Conservation (phyloP, 192 early-diverging fungal species). For the Lobosporangium transversale region DNA sequence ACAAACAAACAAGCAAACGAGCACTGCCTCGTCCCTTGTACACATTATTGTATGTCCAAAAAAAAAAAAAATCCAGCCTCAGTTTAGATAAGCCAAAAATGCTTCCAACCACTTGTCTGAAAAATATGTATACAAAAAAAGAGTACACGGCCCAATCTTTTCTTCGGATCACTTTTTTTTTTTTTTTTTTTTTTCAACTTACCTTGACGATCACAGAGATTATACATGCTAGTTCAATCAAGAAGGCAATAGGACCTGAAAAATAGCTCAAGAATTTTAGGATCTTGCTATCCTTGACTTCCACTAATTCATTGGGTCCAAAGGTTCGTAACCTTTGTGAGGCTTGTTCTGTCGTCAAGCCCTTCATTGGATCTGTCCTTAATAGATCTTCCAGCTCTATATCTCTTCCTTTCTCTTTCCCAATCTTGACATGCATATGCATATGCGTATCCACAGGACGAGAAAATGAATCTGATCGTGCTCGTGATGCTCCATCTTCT, state of each 20-base stretch:
- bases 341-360: slow-evolving; percentile 67
- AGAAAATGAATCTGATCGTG: background rate
- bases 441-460: background rate
- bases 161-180: background rate
- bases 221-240: slow-evolving; percentile 64
- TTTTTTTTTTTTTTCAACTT: background rate
- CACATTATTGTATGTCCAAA: background rate
- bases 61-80: background rate
- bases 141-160: background rate
- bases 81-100: background rate
- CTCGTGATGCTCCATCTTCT: background rate
- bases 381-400: slow-evolving; percentile 62
- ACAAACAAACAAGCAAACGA: background rate
- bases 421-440: background rate
- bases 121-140: no score
- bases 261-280: slow-evolving; percentile 63
- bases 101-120: no score
- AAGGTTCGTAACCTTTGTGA: slow-evolving; percentile 65
- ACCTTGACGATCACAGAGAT: slow-evolving; percentile 50
- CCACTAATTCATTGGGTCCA: slow-evolving; percentile 83
- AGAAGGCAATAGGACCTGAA: slow-evolving; percentile 71
- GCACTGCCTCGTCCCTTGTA: slow-evolving; percentile 12
- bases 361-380: slow-evolving; percentile 68
- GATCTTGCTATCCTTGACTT: slow-evolving; percentile 59
- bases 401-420: background rate